A percentile compares a stretch with the other conserved stretches of the same genome.
phyloP scores from a whole-genome alignment of 768 basidiomycete species.

The Lentinula aciculospora region DNA sequence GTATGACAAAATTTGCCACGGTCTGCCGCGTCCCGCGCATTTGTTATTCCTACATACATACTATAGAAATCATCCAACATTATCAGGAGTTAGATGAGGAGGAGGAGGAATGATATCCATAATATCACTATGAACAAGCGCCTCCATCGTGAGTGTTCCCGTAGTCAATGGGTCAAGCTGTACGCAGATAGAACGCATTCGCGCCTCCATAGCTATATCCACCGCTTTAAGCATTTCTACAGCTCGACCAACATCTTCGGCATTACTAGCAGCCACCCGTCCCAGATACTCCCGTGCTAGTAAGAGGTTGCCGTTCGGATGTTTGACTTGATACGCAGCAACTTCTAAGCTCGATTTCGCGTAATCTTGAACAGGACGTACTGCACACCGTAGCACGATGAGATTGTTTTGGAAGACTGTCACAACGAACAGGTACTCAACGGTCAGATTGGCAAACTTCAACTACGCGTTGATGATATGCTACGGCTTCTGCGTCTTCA shows the following conservation, averaged over 20 bases:
- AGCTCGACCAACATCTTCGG: conserved; percentile 73
- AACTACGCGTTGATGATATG: conserved; percentile 77
- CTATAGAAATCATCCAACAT: no score
- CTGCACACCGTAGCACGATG: conserved; percentile 29
- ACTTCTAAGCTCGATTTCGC: conserved; percentile 82
- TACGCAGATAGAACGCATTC: background rate
- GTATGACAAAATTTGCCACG: background rate
- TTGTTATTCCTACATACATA: background rate
- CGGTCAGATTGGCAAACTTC: conserved; percentile 64
- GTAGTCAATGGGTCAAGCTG: background rate
- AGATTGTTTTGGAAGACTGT: conserved; percentile 10
- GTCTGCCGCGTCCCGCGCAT: background rate
- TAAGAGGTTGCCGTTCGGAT: conserved; percentile 55
- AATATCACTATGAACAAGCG: no score
- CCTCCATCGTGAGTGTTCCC: no score
- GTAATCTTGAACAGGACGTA: conserved; percentile 69
- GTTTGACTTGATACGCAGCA: conserved; percentile 70
- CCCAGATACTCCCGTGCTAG: conserved; percentile 74
- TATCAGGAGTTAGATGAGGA: no score
- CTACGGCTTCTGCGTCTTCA: conserved; percentile 63
- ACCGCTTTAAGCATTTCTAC: conserved; percentile 57
- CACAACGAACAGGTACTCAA: conserved; percentile 24
- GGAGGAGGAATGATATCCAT: no score
- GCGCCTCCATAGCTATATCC: background rate
- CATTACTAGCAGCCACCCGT: conserved; percentile 70